Evolutionary conservation across 2,329 filamentous ascomycete genomes (phyloP).

Genomic region (Pseudogymnoascus sp.): DNA sequence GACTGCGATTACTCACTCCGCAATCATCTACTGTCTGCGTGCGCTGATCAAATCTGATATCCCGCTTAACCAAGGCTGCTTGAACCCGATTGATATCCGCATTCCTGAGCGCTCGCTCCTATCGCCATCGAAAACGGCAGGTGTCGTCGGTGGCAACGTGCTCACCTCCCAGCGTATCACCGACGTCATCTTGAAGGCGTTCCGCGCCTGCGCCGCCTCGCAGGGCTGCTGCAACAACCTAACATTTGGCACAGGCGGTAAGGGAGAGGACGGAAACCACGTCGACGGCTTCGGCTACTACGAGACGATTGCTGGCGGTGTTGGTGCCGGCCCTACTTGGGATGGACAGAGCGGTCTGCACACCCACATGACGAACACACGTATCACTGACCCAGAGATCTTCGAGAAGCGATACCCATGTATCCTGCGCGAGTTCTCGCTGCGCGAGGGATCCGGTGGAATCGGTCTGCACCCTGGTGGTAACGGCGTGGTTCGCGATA

Average conservation of each 20-base stretch:
- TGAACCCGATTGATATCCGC: constrained; percentile 62
- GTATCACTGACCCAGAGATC: constrained; percentile 74
- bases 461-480: constrained; percentile 59
- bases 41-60: constrained; percentile 72
- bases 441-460: constrained; percentile 56
- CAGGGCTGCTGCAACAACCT: constrained; percentile 78
- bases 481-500: constrained; percentile 67
- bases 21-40: constrained; percentile 75
- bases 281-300: constrained; percentile 76
- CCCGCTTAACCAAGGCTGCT: constrained; percentile 76
- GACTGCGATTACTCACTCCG: constrained; percentile 69
- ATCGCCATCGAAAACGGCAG: constrained; percentile 63
- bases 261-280: constrained; percentile 45
- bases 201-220: constrained; percentile 66
- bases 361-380: constrained; percentile 77
- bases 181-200: constrained; percentile 71
- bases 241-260: constrained; percentile 71
- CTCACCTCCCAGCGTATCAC: constrained; percentile 71
- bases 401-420: constrained; percentile 71
- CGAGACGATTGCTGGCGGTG: constrained; percentile 72
- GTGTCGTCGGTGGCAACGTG: constrained; percentile 74
- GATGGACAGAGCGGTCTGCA: constrained; percentile 69
- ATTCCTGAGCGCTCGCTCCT: constrained; percentile 65
- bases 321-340: constrained; percentile 64
- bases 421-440: constrained; percentile 58